Evolutionary conservation across 2,329 filamentous ascomycete species (phyloP), one percentile per base, ranked within the genome.

Genomic region (Sclerotiophoma versabilis): DNA sequence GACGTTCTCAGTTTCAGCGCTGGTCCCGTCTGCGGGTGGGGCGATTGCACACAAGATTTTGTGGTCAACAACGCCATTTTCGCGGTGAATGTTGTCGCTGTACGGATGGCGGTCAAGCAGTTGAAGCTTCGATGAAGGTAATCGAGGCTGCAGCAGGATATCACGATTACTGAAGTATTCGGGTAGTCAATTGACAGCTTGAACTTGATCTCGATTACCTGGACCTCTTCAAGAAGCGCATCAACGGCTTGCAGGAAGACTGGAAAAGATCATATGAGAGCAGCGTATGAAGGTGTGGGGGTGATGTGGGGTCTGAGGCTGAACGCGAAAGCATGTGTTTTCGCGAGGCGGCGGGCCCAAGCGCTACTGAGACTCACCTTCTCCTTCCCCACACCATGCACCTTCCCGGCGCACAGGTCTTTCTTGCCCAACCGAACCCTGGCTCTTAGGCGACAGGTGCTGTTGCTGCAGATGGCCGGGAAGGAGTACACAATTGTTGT

Each of bases 401-500:
- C 37, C 43, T 14, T 6, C 37, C 49, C 38, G 42, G 46, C 43
- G 46, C 44, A 48, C 19, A 29, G 26, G 45, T 29, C 15, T 49
- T 44, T 22, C 27, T 32, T 57, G 46, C 43, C 43, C 23, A 45
- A 42, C 32, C 33, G 20, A 45, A 37, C 50, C 44, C 54, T 46
- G 58, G 57, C 54, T 42, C 32, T 33, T 32, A 44, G 30, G 22
- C 43, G 57, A 48, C 49, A 54, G 41, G 26, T 51, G 32, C 54
- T 43, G n/a, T 37, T 50, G 45, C 46, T 58, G 58, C 60, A 55
- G 25, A 68, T 70, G 67, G 63, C 63, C 59, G 63, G 62, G 54
- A 58, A 53, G 33, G 51, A 60, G 38, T 68, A 62, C 52, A 58
- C 69, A 20, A 61, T 70, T 12, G 65, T 70, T 11, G 57, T 70